Percentiles rank a stretch among this genome's conserved stretches.
Conservation (phyloP, 352 stramenopile species). For the Phytophthora foliorum region DNA sequence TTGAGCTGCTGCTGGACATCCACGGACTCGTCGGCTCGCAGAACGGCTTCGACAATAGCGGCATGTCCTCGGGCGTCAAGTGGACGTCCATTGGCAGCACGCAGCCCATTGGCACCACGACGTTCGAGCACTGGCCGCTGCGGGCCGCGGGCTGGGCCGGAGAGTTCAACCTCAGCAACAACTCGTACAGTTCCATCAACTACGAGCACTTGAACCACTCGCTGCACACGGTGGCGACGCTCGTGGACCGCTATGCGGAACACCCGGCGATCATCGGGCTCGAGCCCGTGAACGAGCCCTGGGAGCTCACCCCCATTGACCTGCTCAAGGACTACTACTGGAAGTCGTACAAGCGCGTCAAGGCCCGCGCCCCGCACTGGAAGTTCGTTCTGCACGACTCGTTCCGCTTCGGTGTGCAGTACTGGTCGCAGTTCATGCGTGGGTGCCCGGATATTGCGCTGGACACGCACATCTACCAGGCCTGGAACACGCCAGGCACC, state of each 20-base stretch:
- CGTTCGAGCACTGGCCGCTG: slow-evolving; percentile 88
- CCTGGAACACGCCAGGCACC: slow-evolving; percentile 77
- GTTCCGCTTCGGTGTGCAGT: slow-evolving; percentile 39
- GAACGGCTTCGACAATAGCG: slow-evolving; percentile 97
- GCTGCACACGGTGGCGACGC: slow-evolving; percentile 83
- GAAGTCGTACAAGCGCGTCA: slow-evolving; percentile 96
- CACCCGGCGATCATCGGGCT: slow-evolving; percentile 93
- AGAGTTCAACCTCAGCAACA: slow-evolving; percentile 85
- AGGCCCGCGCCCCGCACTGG: slow-evolving; percentile 93
- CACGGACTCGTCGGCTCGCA: slow-evolving; percentile 93
- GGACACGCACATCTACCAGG: slow-evolving; percentile 97
- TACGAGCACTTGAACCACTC: slow-evolving; percentile 92
- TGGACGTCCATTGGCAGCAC: slow-evolving; percentile 41
- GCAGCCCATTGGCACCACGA: slow-evolving; percentile 34
- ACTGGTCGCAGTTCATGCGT: slow-evolving; percentile 61
- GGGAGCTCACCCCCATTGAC: slow-evolving; percentile 94
- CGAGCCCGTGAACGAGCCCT: slow-evolving; percentile 96
- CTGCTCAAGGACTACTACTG: slow-evolving; percentile 96
- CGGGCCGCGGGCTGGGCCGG: slow-evolving; percentile 92
- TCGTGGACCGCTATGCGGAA: slow-evolving; percentile 90
- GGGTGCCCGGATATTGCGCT: slow-evolving; percentile 93
- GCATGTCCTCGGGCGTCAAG: slow-evolving; percentile 46
- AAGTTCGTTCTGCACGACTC: slow-evolving; percentile 68
- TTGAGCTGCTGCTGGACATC: slow-evolving; percentile 94
- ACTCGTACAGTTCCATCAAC: slow-evolving; percentile 92